Evolutionary conservation across 805 yeast species (phyloP).

Genomic region (Lachancea nothofagi): DNA sequence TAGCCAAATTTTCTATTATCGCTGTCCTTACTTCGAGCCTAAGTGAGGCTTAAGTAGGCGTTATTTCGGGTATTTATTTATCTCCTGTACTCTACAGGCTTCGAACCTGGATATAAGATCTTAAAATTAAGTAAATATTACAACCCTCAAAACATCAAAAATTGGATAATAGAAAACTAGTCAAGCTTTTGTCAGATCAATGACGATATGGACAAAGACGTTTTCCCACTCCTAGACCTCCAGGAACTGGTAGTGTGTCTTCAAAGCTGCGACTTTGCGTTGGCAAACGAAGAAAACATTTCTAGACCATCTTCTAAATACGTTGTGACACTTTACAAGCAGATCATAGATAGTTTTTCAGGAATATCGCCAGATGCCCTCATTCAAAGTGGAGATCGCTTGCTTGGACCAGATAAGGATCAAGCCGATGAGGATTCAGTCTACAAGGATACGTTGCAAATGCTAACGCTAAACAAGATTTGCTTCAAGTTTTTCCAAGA

Average conservation of each 20-base stretch:
- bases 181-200: background rate
- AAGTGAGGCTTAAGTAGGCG: too few species aligned
- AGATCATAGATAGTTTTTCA: constrained; percentile 54
- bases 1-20: too few species aligned
- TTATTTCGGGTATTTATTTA: too few species aligned
- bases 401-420: constrained; percentile 22
- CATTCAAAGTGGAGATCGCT: constrained; percentile 11
- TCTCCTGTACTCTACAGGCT: too few species aligned
- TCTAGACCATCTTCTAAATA: constrained; percentile 53
- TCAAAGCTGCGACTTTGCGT: constrained; percentile 52
- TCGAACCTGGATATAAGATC: too few species aligned
- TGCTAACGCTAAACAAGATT: constrained; percentile 53
- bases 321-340: constrained; percentile 51
- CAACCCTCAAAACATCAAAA: background rate
- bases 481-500: constrained; percentile 57
- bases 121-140: background rate
- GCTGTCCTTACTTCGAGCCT: too few species aligned
- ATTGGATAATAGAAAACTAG: background rate
- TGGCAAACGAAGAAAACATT: constrained; percentile 55
- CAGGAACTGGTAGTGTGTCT: constrained; percentile 55
- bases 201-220: constrained; percentile 36
- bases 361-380: constrained; percentile 41
- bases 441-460: constrained; percentile 38
- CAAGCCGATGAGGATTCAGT: constrained; percentile 10
- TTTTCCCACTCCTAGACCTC: constrained; percentile 57